phyloP scores from a whole-genome alignment of 306 rosid genomes.

The Begonia masoniana region DNA sequence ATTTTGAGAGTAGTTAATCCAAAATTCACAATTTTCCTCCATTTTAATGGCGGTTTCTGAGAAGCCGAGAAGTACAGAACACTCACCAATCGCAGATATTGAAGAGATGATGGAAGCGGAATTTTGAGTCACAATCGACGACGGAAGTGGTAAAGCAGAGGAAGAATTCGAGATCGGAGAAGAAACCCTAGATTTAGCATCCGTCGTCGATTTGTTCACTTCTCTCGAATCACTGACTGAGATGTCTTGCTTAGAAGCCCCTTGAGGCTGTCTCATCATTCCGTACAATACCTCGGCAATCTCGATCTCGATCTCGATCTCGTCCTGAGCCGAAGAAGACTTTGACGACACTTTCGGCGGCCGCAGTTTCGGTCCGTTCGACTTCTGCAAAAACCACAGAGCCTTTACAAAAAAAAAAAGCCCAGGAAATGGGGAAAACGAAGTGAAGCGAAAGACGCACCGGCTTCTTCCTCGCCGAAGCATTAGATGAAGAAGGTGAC shows the following conservation, averaged over 20 bases:
- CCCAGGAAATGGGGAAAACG: not conserved
- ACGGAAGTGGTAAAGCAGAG: slow-evolving; percentile 16
- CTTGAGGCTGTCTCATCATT: slow-evolving; percentile 88
- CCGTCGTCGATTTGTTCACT: slow-evolving; percentile 32
- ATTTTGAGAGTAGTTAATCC: too few species aligned
- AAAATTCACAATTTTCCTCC: too few species aligned
- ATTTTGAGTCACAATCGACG: slow-evolving; percentile 38
- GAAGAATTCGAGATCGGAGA: slow-evolving; percentile 66
- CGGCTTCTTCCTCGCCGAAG: slow-evolving; percentile 59
- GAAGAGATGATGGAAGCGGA: slow-evolving; percentile 34
- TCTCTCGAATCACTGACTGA: slow-evolving; percentile 23
- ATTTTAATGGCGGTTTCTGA: too few species aligned
- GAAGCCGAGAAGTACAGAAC: not conserved
- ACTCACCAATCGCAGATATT: slow-evolving; percentile 63
- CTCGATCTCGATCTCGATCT: slow-evolving; percentile 97
- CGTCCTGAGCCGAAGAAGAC: slow-evolving; percentile 56
- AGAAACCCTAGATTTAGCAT: slow-evolving; percentile 52
- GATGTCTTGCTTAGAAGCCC: slow-evolving; percentile 54
- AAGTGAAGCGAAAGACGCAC: slow-evolving; percentile 33
- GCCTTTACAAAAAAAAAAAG: slow-evolving; percentile 16
- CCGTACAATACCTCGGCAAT: slow-evolving; percentile 90
- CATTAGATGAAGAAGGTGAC: slow-evolving; percentile 77
- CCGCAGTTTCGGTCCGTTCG: slow-evolving; percentile 52
- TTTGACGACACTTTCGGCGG: slow-evolving; percentile 57
- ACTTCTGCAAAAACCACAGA: slow-evolving; percentile 38